A percentile compares a stretch with the other conserved stretches of the same genome.
Evolutionary conservation across 352 stramenopile species (phyloP).

Genomic region (Phytophthora crassamura): DNA sequence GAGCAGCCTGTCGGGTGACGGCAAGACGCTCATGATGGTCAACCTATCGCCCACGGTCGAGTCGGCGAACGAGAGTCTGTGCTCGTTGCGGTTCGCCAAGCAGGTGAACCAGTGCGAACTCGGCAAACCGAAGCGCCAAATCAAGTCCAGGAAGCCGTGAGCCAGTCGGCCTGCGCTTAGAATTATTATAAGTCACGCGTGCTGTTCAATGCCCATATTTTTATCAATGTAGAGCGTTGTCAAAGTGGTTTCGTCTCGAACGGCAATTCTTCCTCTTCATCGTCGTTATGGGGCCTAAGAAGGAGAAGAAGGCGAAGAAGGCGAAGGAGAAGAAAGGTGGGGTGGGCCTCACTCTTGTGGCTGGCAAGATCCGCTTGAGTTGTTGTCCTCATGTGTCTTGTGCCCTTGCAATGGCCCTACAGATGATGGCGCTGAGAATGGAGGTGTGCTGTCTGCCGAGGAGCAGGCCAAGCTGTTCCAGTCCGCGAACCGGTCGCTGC

Average conservation of each 20-base stretch:
- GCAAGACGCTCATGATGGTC: slow-evolving; percentile 99
- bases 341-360: neutral
- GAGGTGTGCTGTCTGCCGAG: slow-evolving; percentile 73
- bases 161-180: slow-evolving; percentile 6
- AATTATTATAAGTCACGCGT: slow-evolving; percentile 16
- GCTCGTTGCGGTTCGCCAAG: slow-evolving; percentile 97
- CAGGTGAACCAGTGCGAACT: slow-evolving; percentile 98
- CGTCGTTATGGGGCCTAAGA: slow-evolving; percentile 66
- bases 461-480: slow-evolving; percentile 89
- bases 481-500: slow-evolving; percentile 83
- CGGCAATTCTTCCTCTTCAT: slow-evolving; percentile 21
- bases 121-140: slow-evolving; percentile 94
- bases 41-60: slow-evolving; percentile 97
- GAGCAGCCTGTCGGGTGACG: slow-evolving; percentile 96
- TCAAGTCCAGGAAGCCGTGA: slow-evolving; percentile 77
- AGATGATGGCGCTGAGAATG: slow-evolving; percentile 82
- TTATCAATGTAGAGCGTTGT: slow-evolving; percentile 32
- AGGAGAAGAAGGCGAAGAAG: slow-evolving; percentile 81
- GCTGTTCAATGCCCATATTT: slow-evolving; percentile 30
- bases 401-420: neutral
- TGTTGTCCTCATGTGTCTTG: neutral
- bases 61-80: slow-evolving; percentile 96
- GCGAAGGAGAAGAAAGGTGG: slow-evolving; percentile 79
- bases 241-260: slow-evolving; percentile 20
- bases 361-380: neutral